Evolutionary conservation across 345 rosid genomes (phyloP).

Genomic region (Salix brachista): DNA sequence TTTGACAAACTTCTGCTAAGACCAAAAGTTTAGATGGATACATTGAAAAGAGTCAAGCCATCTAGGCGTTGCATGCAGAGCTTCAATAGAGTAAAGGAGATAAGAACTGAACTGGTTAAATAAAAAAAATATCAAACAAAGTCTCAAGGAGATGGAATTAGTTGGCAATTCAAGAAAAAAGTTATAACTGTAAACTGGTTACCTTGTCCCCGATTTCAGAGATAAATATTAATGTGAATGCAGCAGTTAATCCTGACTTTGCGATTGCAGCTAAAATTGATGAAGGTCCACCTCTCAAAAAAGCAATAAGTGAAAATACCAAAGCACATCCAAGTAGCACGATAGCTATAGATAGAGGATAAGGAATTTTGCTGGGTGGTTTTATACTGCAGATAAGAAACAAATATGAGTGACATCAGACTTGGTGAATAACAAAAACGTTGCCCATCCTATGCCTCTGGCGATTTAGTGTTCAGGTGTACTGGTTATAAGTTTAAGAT

Average conservation of each 20-base stretch:
- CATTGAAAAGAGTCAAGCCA: neutral
- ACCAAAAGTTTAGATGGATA: neutral
- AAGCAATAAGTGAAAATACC: slow-evolving; percentile 64
- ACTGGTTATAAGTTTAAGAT: neutral
- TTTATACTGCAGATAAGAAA: slow-evolving; percentile 56
- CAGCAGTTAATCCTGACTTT: slow-evolving; percentile 96
- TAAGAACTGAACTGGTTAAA: neutral
- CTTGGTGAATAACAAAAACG: neutral
- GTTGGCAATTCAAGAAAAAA: neutral
- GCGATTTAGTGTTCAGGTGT: neutral
- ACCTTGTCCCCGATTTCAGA: slow-evolving; percentile 99
- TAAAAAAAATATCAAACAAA: neutral
- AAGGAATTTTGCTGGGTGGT: slow-evolving; percentile 57
- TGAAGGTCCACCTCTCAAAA: slow-evolving; percentile 69
- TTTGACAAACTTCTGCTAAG: neutral
- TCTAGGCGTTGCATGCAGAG: neutral
- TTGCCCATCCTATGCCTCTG: neutral
- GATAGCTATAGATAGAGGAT: slow-evolving; percentile 66
- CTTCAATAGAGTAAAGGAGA: neutral
- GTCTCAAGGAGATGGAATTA: neutral
- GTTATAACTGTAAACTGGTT: slow-evolving; percentile 5
- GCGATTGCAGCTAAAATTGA: slow-evolving; percentile 74
- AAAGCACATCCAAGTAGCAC: slow-evolving; percentile 70
- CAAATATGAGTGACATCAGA: neutral
- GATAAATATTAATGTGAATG: slow-evolving; percentile 89